Evolutionary conservation across 495 filamentous ascomycete genomes (phyloP), one percentile per base, ranked within the genome.

Genomic region (Penicillium atrosanguineum): DNA sequence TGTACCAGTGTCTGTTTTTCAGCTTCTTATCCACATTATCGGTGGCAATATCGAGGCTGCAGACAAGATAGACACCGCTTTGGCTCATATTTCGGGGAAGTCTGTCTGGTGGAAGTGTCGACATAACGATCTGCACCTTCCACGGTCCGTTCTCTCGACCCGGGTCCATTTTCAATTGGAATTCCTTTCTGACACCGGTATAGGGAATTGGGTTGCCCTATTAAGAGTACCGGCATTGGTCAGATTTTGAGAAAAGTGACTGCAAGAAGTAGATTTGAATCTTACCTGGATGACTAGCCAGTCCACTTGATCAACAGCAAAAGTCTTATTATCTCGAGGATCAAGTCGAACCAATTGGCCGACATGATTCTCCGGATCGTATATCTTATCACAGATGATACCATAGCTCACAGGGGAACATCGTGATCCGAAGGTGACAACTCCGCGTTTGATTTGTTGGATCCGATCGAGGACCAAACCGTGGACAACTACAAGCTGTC

Each of bases 341-440:
- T 83, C 81, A 8, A 55, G 52, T 11, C 59, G 52, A 3, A 82
- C 63, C 0, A 64, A 63, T 42, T 80, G 67, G 15, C 72, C 69
- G 4, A 69, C 23, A 48, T 84, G 81, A 18, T 70, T 65, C 2
- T 46, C 57, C 0, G 75, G 70, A 29, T 79, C 61, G 40, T 81
- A 84, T 8, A 67, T 53, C 44, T 76, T 62, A 38, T 70, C 66
- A 36, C 77, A 79, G 11, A 81, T 56, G 6, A 84, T 72, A 0
- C 80, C 82, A 61, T 83, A 84, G 53, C 79, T 83, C 6, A 78
- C 68, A n/a, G 81, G 74, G 4, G 77, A 79, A 47, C 79, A 74
- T 41, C 80, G 61, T 42, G 73, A 68, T 31, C 68, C 69, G 48
- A 83, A 71, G 8, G 80, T 72, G 1, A 61, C 54, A 0, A 65